phyloP scores from a whole-genome alignment of 2,329 filamentous ascomycete genomes.

The Aaosphaeria arxii region DNA sequence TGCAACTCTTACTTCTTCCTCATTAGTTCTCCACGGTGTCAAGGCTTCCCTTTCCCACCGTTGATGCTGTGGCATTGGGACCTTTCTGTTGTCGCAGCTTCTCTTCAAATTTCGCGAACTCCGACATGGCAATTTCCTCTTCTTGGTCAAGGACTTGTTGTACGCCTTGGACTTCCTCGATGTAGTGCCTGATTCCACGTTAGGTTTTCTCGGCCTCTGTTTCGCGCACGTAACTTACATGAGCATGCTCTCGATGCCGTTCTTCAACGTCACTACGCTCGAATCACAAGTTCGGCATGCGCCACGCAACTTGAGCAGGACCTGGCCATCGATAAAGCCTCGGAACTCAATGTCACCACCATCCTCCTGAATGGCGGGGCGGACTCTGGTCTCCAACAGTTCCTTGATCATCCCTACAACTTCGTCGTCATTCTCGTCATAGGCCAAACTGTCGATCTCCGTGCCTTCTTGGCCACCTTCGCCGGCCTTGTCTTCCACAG shows the following conservation, averaged over 20 bases:
- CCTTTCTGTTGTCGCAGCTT: slow-evolving; percentile 64
- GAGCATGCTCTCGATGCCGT: slow-evolving; percentile 96
- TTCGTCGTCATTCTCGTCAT: slow-evolving; percentile 88
- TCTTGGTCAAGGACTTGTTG: slow-evolving; percentile 88
- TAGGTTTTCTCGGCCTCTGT: too few species aligned
- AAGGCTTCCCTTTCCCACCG: slow-evolving; percentile 50
- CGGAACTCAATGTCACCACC: slow-evolving; percentile 96
- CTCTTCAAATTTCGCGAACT: slow-evolving; percentile 95
- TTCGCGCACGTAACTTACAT: slow-evolving; percentile 61
- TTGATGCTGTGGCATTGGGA: slow-evolving; percentile 48
- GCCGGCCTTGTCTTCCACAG: slow-evolving; percentile 57
- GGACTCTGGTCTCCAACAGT: slow-evolving; percentile 87
- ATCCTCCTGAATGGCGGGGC: slow-evolving; percentile 95
- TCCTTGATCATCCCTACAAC: slow-evolving; percentile 99
- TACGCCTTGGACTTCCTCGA: slow-evolving; percentile 92
- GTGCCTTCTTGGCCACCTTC: slow-evolving; percentile 49
- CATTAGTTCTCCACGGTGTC: slow-evolving; percentile 44
- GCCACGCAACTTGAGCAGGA: slow-evolving; percentile 82
- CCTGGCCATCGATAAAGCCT: slow-evolving; percentile 82
- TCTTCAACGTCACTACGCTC: slow-evolving; percentile 94
- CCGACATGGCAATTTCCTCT: slow-evolving; percentile 79
- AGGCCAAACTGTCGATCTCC: slow-evolving; percentile 69
- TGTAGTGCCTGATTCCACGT: slow-evolving; percentile 51
- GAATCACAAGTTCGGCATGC: slow-evolving; percentile 96
- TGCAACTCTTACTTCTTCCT: too few species aligned